phyloP scores from a whole-genome alignment of 805 yeast genomes.

The Nakazawaea molendinolei region DNA sequence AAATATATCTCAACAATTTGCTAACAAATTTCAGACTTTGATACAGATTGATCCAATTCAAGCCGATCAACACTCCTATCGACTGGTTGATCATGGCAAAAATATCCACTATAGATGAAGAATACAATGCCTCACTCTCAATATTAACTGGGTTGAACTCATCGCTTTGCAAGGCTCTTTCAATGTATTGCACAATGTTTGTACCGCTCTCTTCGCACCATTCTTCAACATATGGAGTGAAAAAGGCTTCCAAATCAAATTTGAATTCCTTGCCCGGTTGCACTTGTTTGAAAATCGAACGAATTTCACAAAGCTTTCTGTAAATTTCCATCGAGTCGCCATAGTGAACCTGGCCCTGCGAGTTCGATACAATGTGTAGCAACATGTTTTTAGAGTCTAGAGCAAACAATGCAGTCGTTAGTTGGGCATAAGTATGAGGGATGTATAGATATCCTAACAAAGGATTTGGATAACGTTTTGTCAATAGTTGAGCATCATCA shows the following conservation, averaged over 20 bases:
- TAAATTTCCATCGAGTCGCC: slow-evolving; percentile 56
- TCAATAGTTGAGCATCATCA: slow-evolving; percentile 40
- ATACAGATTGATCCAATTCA: slow-evolving; percentile 59
- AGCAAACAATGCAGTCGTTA: slow-evolving; percentile 45
- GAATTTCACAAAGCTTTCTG: slow-evolving; percentile 42
- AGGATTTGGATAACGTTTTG: slow-evolving; percentile 54
- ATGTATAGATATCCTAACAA: slow-evolving; percentile 53
- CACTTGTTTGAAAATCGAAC: slow-evolving; percentile 45
- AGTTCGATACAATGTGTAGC: slow-evolving; percentile 38
- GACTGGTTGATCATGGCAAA: slow-evolving; percentile 57
- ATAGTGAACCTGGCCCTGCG: slow-evolving; percentile 31
- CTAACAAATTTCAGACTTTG: slow-evolving; percentile 63
- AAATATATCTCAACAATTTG: slow-evolving; percentile 50
- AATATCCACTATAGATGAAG: slow-evolving; percentile 62
- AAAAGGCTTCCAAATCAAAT: slow-evolving; percentile 50
- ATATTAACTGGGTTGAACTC: slow-evolving; percentile 44
- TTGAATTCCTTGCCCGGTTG: slow-evolving; percentile 33
- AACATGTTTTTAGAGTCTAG: slow-evolving; percentile 47
- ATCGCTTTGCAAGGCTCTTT: slow-evolving; percentile 54
- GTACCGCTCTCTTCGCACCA: slow-evolving; percentile 38
- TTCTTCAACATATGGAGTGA: slow-evolving; percentile 37
- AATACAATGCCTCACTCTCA: slow-evolving; percentile 34
- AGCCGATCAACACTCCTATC: slow-evolving; percentile 45
- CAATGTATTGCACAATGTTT: slow-evolving; percentile 40
- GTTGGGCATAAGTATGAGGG: slow-evolving; percentile 39